Conservation (phyloP, 192 early-diverging fungal genomes). For the Chytriomyces hyalinus region DNA sequence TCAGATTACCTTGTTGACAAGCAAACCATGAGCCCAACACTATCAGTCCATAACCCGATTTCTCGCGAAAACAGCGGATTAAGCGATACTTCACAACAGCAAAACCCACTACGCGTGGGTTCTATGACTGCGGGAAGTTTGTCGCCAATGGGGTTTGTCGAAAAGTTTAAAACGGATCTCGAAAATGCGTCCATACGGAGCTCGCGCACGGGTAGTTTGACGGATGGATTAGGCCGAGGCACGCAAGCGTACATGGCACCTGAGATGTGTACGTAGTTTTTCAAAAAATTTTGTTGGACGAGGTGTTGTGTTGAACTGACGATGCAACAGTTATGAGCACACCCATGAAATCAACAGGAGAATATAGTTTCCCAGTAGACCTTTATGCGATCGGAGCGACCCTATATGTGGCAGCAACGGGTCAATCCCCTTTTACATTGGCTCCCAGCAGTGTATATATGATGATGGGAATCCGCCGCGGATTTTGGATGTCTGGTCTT, state of each 20-base stretch:
- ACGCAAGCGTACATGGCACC: conserved; percentile 58
- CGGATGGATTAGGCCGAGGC: conserved; percentile 53
- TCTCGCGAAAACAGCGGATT: neutral
- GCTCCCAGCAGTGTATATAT: conserved; percentile 43
- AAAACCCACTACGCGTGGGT: neutral
- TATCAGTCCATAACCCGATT: neutral
- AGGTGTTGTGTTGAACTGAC: neutral
- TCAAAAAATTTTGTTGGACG: neutral
- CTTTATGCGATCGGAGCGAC: conserved; percentile 57
- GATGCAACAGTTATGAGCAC: conserved; percentile 6
- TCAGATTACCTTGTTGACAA: neutral
- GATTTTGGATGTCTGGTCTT: conserved; percentile 57
- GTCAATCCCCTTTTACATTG: conserved; percentile 46
- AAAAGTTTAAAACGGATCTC: conserved; percentile 12
- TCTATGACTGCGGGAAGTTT: neutral
- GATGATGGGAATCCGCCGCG: conserved; percentile 49
- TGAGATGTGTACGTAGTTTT: conserved; percentile 38
- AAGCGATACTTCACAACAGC: neutral
- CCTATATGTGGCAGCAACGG: conserved; percentile 51
- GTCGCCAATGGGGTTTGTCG: conserved; percentile 1
- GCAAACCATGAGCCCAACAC: conserved; percentile 3
- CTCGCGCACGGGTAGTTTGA: conserved; percentile 36
- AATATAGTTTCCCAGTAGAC: conserved; percentile 57
- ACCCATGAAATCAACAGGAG: neutral
- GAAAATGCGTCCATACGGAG: conserved; percentile 1